phyloP scores from a whole-genome alignment of 1,139 yeast genomes.

The Candida sanyaensis region DNA sequence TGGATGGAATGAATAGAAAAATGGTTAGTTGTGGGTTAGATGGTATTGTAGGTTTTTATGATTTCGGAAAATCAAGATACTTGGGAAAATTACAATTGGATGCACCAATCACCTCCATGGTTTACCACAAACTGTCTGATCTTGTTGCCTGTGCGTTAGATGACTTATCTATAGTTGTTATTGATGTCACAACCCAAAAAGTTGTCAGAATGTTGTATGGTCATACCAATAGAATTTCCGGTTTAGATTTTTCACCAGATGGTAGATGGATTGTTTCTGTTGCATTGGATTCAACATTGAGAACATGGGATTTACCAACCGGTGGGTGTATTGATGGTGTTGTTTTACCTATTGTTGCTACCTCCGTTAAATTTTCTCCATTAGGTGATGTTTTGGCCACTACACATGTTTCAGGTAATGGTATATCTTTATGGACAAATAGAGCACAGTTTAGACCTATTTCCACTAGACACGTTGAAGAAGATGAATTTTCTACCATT shows the following conservation, averaged over 20 bases:
- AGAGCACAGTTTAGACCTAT: constrained; percentile 78
- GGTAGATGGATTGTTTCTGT: constrained; percentile 94
- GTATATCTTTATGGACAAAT: constrained; percentile 91
- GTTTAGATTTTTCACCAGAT: constrained; percentile 89
- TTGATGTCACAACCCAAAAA: constrained; percentile 80
- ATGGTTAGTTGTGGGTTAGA: constrained; percentile 90
- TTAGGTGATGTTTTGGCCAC: constrained; percentile 92
- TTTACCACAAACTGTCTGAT: constrained; percentile 80
- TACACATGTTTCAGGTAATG: constrained; percentile 87
- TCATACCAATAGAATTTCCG: constrained; percentile 85
- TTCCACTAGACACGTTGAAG: constrained; percentile 76
- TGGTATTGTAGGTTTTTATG: constrained; percentile 86
- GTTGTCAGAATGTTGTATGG: constrained; percentile 89
- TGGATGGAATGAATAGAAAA: constrained; percentile 86
- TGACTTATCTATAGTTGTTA: constrained; percentile 78
- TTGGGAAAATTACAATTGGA: constrained; percentile 69
- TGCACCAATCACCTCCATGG: constrained; percentile 77
- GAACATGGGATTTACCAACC: constrained; percentile 98
- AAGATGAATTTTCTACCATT: constrained; percentile 61
- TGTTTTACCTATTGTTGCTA: constrained; percentile 72
- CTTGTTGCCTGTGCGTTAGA: constrained; percentile 85
- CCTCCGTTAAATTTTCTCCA: constrained; percentile 80
- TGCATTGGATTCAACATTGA: constrained; percentile 79
- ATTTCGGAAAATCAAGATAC: constrained; percentile 71
- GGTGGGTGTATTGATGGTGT: constrained; percentile 98